Percentiles rank a stretch among this genome's conserved stretches.
These are phyloP conservation scores for Prunus mume DNA, from an alignment of 306 rosid species.

Conservation along the genomic window DNA sequence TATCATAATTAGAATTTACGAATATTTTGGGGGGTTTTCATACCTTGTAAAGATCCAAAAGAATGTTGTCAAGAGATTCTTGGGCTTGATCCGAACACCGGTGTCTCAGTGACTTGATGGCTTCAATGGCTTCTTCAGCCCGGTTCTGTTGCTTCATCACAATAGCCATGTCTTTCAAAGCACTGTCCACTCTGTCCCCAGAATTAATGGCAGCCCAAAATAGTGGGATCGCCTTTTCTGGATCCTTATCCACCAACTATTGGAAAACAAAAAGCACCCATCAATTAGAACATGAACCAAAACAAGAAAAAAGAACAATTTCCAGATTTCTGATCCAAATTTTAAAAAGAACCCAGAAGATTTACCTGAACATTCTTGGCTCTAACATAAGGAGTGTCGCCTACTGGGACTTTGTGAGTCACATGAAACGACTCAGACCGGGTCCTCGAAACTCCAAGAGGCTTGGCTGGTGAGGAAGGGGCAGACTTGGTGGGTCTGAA, in stretches of 20 bases:
- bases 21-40: background rate
- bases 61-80: slow-evolving; percentile 95
- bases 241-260: slow-evolving; percentile 95
- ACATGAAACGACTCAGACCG: slow-evolving; percentile 81
- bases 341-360: slow-evolving; percentile 1
- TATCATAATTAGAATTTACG: background rate
- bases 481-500: slow-evolving; percentile 93
- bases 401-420: slow-evolving; percentile 81
- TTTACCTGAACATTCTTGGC: slow-evolving; percentile 92
- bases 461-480: slow-evolving; percentile 96
- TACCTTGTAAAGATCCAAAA: slow-evolving; percentile 92
- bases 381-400: slow-evolving; percentile 89
- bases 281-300: background rate
- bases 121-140: slow-evolving; percentile 97
- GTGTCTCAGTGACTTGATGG: slow-evolving; percentile 76
- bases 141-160: slow-evolving; percentile 97
- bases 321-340: background rate
- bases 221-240: slow-evolving; percentile 88
- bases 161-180: slow-evolving; percentile 96
- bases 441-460: slow-evolving; percentile 61
- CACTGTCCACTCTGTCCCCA: slow-evolving; percentile 96
- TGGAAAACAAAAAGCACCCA: background rate
- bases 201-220: slow-evolving; percentile 98
- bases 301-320: background rate
- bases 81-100: slow-evolving; percentile 96